phyloP scores from a whole-genome alignment of 2,329 filamentous ascomycete species.

The Cladosporium cucumerinum region DNA sequence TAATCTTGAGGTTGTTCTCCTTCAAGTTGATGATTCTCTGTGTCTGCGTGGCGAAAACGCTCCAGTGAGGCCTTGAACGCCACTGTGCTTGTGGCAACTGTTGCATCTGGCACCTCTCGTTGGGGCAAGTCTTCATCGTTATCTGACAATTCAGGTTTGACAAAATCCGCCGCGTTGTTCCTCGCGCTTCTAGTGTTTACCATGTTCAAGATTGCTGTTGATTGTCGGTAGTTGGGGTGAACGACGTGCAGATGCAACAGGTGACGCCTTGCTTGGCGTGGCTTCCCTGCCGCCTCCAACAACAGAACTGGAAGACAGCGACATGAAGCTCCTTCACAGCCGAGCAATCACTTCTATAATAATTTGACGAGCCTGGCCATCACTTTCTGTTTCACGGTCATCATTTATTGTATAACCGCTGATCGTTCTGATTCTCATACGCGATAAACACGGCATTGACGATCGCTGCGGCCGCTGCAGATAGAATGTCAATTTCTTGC shows the following conservation, averaged over 20 bases:
- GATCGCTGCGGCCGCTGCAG: too few relatives aligned
- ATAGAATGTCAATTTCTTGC: not conserved
- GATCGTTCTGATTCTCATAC: not conserved
- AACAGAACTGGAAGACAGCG: not conserved
- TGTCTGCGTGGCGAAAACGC: conserved; percentile 13
- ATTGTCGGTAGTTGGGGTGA: not conserved
- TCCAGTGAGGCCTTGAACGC: conserved; percentile 8
- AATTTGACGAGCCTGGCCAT: not conserved
- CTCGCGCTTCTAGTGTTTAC: not conserved
- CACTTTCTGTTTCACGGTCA: not conserved
- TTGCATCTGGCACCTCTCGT: not conserved
- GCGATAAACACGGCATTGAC: not conserved
- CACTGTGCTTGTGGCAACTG: not conserved
- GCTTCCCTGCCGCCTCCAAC: not conserved
- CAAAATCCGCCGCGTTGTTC: too few relatives aligned
- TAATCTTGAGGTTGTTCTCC: not conserved
- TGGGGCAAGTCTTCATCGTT: not conserved
- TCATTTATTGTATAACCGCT: not conserved
- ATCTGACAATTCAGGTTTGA: not conserved
- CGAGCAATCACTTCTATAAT: too few relatives aligned
- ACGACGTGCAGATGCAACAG: not conserved
- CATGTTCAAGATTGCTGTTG: not conserved
- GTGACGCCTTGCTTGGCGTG: not conserved
- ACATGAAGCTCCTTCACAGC: not conserved
- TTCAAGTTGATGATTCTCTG: not conserved